Conservation (phyloP, 345 rosid genomes). For the Populus pruinosa region DNA sequence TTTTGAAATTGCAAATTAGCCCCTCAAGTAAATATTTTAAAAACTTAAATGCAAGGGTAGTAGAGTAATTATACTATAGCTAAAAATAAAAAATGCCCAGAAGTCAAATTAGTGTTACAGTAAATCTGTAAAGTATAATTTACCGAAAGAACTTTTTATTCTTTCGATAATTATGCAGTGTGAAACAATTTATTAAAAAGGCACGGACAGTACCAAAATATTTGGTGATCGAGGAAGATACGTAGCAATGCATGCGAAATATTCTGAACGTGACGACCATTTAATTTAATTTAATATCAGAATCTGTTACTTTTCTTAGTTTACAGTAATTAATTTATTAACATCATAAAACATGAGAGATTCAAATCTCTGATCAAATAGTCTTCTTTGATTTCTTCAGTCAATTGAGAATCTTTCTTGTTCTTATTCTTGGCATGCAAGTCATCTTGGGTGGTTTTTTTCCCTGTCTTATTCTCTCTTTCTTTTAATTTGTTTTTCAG, state of each 20-base stretch:
- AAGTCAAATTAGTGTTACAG: too few relatives aligned
- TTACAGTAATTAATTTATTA: not conserved
- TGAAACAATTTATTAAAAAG: not conserved
- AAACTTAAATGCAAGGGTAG: too few relatives aligned
- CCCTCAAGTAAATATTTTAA: too few relatives aligned
- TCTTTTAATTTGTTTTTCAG: too few relatives aligned
- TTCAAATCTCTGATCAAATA: conserved; percentile 3
- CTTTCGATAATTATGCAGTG: not conserved
- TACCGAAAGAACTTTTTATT: conserved; percentile 14
- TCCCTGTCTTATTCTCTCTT: not conserved
- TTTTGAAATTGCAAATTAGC: too few relatives aligned
- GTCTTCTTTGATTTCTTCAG: not conserved
- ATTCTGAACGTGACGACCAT: conserved; percentile 19
- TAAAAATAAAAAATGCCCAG: too few relatives aligned
- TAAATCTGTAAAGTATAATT: conserved; percentile 1
- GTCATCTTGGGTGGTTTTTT: not conserved
- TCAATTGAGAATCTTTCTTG: conserved; percentile 7
- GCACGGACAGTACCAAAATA: not conserved
- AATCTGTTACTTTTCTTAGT: conserved; percentile 20
- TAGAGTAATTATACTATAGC: too few relatives aligned
- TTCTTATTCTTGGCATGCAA: conserved; percentile 16
- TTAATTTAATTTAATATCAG: not conserved
- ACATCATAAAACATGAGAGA: not conserved
- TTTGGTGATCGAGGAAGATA: not conserved
- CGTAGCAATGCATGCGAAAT: conserved; percentile 28